Evolutionary conservation across 2,329 filamentous ascomycete genomes (phyloP), one percentile per base, ranked within the genome.

Genomic region (Tolypocladium endophyticum): DNA sequence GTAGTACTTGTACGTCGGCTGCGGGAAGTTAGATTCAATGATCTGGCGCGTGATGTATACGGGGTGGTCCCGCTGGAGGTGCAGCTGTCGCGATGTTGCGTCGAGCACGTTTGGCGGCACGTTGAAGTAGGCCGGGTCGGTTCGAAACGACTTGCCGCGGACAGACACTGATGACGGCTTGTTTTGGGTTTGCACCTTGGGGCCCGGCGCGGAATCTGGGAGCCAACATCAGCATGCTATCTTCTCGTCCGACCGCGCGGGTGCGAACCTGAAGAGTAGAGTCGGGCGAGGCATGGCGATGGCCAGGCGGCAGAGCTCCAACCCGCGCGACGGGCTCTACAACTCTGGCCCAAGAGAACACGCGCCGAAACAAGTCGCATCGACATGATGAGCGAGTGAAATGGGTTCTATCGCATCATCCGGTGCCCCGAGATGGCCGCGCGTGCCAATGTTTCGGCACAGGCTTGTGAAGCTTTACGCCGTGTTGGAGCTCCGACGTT

Each of bases 51-150:
- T 97, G 68, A 97, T 96, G 65, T 84, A 85, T 41, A 99, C 81
- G 30, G 94, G 94, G 70, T 99, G 94, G 73, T 96, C 87, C 62
- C 87, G 84, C 70, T 94, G 86, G n/a, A 96, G 82, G 74, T 99
- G 94, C n/a, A 99, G 81, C 59, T 84, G 86, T 62, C 91, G 88
- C 55, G 86, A 81, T 55, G 95, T 82, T 60, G 89, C 85, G 28
- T 85, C 79, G 55, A 92, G 77, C 63, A 99, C 92, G 59, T 87
- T 88, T 33, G 82, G 68, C 4, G 93, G 87, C 18, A 89, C 81
- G 74, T 99, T 99, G 74, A 88, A 94, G 89, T 91, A 97, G 58
- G 81, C 74, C 59, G 81, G 74, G 71, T 97, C 92, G 23, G 82
- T 87, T 23, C 76, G 70, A 72, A 92, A 92, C 12, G 74, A 75